Conservation (phyloP, 2,329 filamentous ascomycete genomes). For the Eutypa lata region DNA sequence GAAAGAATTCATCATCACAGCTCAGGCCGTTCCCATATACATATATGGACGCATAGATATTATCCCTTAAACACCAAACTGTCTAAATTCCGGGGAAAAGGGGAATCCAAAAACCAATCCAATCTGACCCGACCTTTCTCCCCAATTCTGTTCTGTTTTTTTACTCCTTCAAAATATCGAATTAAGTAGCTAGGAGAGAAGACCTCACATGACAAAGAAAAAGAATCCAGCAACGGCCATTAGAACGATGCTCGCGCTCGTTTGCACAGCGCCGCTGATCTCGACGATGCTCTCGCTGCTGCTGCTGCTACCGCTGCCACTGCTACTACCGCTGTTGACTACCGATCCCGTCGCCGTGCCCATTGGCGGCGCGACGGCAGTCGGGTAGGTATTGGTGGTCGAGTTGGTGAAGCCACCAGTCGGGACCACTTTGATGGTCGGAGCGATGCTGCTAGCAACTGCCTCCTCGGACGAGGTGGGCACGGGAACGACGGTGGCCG, state of each 20-base stretch:
- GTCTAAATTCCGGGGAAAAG: background rate
- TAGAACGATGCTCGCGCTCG: constrained; percentile 11
- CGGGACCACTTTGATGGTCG: constrained; percentile 9
- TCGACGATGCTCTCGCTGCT: constrained; percentile 4
- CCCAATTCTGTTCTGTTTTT: too few species aligned
- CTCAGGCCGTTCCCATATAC: too few species aligned
- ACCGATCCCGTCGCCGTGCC: constrained; percentile 6
- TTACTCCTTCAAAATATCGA: too few species aligned
- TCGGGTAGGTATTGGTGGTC: background rate
- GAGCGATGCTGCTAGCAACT: constrained; percentile 14
- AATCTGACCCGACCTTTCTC: too few species aligned
- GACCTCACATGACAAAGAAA: constrained; percentile 10
- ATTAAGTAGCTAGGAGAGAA: too few species aligned
- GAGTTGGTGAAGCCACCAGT: background rate
- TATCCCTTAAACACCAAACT: background rate
- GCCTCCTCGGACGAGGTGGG: constrained; percentile 4
- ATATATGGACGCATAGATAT: background rate
- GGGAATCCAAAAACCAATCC: background rate
- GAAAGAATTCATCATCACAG: too few species aligned
- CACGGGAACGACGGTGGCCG: constrained; percentile 20
- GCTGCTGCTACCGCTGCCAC: background rate
- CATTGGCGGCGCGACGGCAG: background rate
- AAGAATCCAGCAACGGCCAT: constrained; percentile 11
- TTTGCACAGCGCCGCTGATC: constrained; percentile 8
- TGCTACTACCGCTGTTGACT: background rate